Evolutionary conservation across 768 basidiomycete genomes (phyloP), one percentile per base, ranked within the genome.

Genomic region (Paxillus ammoniavirescens): DNA sequence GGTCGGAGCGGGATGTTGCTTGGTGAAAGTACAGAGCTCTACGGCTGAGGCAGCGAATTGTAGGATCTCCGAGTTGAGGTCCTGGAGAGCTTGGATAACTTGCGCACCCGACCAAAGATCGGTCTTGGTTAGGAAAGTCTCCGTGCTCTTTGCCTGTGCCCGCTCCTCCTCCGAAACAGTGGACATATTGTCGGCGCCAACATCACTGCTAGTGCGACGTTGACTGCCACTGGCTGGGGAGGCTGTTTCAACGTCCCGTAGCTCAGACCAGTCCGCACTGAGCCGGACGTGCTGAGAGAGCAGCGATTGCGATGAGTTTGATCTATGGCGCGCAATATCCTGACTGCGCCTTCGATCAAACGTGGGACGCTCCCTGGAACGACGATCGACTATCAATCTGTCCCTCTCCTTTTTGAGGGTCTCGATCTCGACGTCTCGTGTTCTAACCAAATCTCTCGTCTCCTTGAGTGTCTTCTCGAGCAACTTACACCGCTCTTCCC

Each of bases 51-150:
- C 87, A 8, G 88, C 84, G 54, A 88, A 87, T 57, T 89, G 89
- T n/a, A 88, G 77, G 54, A 90, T 86, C 68, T 90, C 88, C 0
- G 86, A 82, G 64, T 91, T 91, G 66, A 91, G 77, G 61, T 91
- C 89, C 57, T 87, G 84, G 13, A 91, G 82, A 3, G 86, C 83
- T 64, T 91, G 87, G 45, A 91, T 79, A 65, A 91, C 78, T 65
- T 89, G 87, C 1, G 86, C 83, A 12, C 89, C 89, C 2, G 87
- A 88, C 86, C 84, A 88, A 30, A 68, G 62, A 67, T 91, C 89
- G 31, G 82, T 83, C 55, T 87, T 84, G 14, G 87, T 87, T 72
- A 90, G 77, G 68, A 84, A 90, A 18, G 77, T 73, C 64, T 90
- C 89, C 51, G 75, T 68, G 62, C 82, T 81, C 53, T 80, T 82